These are phyloP conservation scores for Tetrapisispora iriomotensis DNA, from an alignment of 805 yeast species.

Conservation along the genomic window DNA sequence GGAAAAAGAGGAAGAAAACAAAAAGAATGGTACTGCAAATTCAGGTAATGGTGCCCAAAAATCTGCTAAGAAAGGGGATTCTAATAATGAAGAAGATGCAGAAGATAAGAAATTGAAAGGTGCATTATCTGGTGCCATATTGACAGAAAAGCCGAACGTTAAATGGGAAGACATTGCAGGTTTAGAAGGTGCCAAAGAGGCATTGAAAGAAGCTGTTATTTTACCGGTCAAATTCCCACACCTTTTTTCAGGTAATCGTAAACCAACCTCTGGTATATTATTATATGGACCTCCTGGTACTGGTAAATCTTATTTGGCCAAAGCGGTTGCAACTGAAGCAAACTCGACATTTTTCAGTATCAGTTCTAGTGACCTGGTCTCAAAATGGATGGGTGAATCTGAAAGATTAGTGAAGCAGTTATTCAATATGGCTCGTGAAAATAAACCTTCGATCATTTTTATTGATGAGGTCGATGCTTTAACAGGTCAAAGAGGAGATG, in stretches of 20 bases:
- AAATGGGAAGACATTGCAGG: conserved; percentile 96
- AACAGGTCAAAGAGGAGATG: conserved; percentile 97
- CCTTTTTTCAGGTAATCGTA: conserved; percentile 85
- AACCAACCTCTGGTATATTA: conserved; percentile 84
- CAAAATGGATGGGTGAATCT: conserved; percentile 99
- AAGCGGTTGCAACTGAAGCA: conserved; percentile 98
- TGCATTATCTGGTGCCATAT: conserved; percentile 84
- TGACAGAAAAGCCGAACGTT: conserved; percentile 86
- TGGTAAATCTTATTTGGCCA: conserved; percentile 93
- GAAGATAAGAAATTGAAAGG: conserved; percentile 85
- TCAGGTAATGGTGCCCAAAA: conserved; percentile 39
- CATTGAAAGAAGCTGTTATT: conserved; percentile 93
- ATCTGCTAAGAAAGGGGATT: conserved; percentile 43
- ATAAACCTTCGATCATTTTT: conserved; percentile 89
- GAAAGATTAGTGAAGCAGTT: conserved; percentile 93
- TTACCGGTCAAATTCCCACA: conserved; percentile 95
- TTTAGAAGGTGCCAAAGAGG: conserved; percentile 88
- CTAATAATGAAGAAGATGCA: conserved; percentile 60
- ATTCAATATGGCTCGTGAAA: conserved; percentile 92
- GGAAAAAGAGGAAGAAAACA: conserved; percentile 47
- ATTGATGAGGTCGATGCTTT: conserved; percentile 97
- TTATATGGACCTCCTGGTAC: conserved; percentile 95
- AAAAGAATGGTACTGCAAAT: conserved; percentile 36
- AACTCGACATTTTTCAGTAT: conserved; percentile 94
- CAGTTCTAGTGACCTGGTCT: conserved; percentile 89